phyloP scores from a whole-genome alignment of 257 asterid species.

The Vinca minor region DNA sequence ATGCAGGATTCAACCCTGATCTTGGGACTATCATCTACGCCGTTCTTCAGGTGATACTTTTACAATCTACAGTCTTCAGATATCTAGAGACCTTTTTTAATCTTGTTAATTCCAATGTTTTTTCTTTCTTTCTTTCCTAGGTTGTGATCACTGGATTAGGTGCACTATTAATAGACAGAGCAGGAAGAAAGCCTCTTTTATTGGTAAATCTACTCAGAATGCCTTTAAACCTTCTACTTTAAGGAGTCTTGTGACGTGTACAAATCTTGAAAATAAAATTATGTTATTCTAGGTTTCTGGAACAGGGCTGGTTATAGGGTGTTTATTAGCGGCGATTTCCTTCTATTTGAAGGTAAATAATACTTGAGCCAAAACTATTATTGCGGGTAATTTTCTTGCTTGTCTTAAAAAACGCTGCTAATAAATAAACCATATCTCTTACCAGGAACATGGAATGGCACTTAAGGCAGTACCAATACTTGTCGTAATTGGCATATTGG shows the following conservation, averaged over 20 bases:
- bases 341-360: conserved; percentile 73
- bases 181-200: conserved; percentile 82
- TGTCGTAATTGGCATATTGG: conserved; percentile 81
- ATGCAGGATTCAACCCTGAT: conserved; percentile 71
- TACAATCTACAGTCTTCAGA: conserved; percentile 1
- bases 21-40: conserved; percentile 77
- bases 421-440: not conserved
- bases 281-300: conserved; percentile 57
- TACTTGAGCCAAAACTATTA: not conserved
- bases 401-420: not conserved
- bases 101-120: not conserved
- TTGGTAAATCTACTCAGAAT: conserved; percentile 39
- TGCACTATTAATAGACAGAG: conserved; percentile 61
- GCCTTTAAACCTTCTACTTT: not conserved
- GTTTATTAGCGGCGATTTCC: conserved; percentile 60
- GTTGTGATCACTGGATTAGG: conserved; percentile 68
- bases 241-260: not conserved
- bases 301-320: conserved; percentile 68
- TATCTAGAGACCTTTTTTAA: not conserved
- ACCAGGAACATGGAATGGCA: conserved; percentile 65
- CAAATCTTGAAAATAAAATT: not conserved
- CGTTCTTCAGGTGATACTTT: conserved; percentile 56
- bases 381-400: not conserved
- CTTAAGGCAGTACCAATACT: conserved; percentile 51
- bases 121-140: conserved; percentile 23